phyloP scores from a whole-genome alignment of 2,329 filamentous ascomycete species.

The Ophiostoma montium region DNA sequence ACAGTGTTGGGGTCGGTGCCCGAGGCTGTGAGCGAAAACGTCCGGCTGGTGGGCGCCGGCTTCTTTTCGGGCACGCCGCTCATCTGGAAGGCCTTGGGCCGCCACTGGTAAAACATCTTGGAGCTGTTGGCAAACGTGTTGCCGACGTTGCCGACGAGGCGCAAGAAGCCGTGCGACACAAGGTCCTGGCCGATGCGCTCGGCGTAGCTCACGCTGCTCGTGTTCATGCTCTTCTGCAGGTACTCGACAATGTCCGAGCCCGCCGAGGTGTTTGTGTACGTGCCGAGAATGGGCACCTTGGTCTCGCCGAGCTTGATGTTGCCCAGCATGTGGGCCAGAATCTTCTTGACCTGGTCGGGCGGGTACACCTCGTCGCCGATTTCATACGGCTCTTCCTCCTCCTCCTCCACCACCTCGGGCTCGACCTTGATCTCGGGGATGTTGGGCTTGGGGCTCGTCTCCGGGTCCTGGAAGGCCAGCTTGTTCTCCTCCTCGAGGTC shows the following conservation, averaged over 20 bases:
- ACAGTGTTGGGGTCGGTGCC: constrained; percentile 29
- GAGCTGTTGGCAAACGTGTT: constrained; percentile 96
- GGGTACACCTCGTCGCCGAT: constrained; percentile 81
- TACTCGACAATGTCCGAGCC: constrained; percentile 94
- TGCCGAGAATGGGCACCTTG: constrained; percentile 90
- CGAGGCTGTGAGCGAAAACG: constrained; percentile 52
- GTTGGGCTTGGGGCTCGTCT: constrained; percentile 47
- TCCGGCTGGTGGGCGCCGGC: constrained; percentile 53
- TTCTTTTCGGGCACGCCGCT: constrained; percentile 85
- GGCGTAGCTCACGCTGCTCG: constrained; percentile 74
- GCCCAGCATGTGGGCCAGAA: constrained; percentile 72
- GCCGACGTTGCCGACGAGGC: constrained; percentile 85
- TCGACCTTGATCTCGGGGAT: constrained; percentile 76
- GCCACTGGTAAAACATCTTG: constrained; percentile 95
- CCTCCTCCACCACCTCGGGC: constrained; percentile 44
- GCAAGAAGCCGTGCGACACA: constrained; percentile 70
- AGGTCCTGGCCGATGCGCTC: constrained; percentile 93
- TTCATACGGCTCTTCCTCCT: constrained; percentile 71
- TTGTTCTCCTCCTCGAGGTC: constrained; percentile 98
- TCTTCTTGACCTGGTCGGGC: constrained; percentile 80
- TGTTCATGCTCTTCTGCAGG: constrained; percentile 74
- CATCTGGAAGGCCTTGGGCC: constrained; percentile 76
- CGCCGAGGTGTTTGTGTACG: constrained; percentile 82
- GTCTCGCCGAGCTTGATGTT: constrained; percentile 78
- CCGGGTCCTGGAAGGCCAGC: constrained; percentile 84